Percentiles rank a stretch among this genome's conserved stretches.
Evolutionary conservation across 2,329 filamentous ascomycete species (phyloP).

Genomic region (Geosmithia putterillii): DNA sequence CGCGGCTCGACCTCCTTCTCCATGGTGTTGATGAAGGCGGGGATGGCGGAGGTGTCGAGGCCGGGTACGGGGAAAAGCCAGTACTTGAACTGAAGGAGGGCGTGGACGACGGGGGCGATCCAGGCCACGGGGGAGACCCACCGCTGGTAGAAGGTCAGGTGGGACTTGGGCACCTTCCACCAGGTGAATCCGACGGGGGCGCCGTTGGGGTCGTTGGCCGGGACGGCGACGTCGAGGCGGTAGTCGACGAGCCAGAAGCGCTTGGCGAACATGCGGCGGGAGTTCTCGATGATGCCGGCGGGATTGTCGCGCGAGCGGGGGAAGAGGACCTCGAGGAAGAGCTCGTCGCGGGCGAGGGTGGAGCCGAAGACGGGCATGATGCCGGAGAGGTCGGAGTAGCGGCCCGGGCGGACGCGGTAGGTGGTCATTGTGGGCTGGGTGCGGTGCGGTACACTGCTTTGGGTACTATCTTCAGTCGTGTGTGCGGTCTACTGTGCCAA

Average conservation of each 20-base stretch:
- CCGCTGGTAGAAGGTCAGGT: slow-evolving; percentile 13
- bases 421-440: background rate
- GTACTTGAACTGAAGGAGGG: slow-evolving; percentile 11
- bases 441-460: background rate
- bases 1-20: slow-evolving; percentile 9
- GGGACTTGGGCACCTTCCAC: slow-evolving; percentile 16
- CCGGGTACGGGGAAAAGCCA: slow-evolving; percentile 11
- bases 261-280: slow-evolving; percentile 13
- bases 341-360: slow-evolving; percentile 15
- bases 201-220: slow-evolving; percentile 4
- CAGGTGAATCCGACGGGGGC: slow-evolving; percentile 17
- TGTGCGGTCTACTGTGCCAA: no score
- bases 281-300: slow-evolving; percentile 7
- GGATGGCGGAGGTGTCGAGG: slow-evolving; percentile 8
- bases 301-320: slow-evolving; percentile 11
- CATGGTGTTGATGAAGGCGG: slow-evolving; percentile 14
- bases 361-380: slow-evolving; percentile 13
- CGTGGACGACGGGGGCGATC: slow-evolving; percentile 14
- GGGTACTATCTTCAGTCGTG: no score
- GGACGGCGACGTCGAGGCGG: slow-evolving; percentile 13
- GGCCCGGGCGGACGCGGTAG: slow-evolving; percentile 17
- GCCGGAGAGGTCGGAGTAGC: slow-evolving; percentile 13
- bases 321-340: slow-evolving; percentile 19
- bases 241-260: slow-evolving; percentile 21
- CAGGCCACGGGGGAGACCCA: slow-evolving; percentile 19